These are phyloP conservation scores for Podospora anserina DNA, from an alignment of 495 filamentous ascomycete species.

Conservation along the genomic window DNA sequence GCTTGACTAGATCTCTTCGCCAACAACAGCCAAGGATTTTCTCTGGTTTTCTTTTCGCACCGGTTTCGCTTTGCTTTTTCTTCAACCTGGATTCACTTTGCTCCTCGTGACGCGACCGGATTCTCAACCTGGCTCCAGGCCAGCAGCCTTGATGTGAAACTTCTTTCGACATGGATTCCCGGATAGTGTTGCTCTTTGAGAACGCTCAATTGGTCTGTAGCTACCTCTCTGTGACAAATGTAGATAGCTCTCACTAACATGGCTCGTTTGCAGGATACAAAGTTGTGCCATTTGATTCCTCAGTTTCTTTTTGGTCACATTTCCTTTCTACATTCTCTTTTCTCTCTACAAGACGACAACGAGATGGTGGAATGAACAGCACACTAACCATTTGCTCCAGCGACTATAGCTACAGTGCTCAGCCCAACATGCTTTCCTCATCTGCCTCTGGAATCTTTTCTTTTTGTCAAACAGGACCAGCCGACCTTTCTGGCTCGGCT, in stretches of 20 bases:
- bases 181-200: conserved; percentile 3
- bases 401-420: conserved; percentile 48
- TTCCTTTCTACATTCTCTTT: conserved; percentile 35
- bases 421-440: conserved; percentile 47
- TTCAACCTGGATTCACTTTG: conserved; percentile 4
- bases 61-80: not conserved
- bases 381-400: conserved; percentile 50
- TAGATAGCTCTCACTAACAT: conserved; percentile 26
- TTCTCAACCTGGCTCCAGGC: conserved; percentile 9
- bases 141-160: not conserved
- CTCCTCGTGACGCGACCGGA: conserved; percentile 2
- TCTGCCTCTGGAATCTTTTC: conserved; percentile 49
- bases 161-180: not conserved
- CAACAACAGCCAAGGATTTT: not conserved
- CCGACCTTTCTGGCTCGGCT: conserved; percentile 48
- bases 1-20: not conserved
- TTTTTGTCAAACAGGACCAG: conserved; percentile 54
- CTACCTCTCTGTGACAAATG: conserved; percentile 21
- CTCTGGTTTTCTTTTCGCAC: conserved; percentile 3
- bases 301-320: conserved; percentile 21
- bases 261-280: conserved; percentile 42
- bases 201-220: conserved; percentile 40
- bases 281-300: conserved; percentile 44
- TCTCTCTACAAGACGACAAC: conserved; percentile 20
- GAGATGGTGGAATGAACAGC: conserved; percentile 37